Evolutionary conservation across 495 filamentous ascomycete genomes (phyloP).

Genomic region (Cercophora newfieldiana): DNA sequence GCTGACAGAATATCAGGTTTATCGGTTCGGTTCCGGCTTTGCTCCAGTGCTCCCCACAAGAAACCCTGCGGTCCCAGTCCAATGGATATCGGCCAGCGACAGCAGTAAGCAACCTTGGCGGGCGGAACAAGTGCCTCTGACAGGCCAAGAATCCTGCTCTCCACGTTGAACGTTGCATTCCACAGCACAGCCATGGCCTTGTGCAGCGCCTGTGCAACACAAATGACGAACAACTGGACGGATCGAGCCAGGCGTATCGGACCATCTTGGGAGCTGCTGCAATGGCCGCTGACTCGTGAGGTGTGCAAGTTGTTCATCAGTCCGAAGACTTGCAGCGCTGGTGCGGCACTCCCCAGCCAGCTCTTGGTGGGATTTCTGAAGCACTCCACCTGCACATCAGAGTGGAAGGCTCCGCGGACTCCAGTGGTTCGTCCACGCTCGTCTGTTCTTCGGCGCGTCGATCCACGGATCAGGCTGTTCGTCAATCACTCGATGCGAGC

Average conservation of each 20-base stretch:
- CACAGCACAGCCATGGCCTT: background rate
- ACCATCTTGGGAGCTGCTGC: background rate
- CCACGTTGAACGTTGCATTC: background rate
- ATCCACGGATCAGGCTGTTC: background rate
- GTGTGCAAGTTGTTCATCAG: background rate
- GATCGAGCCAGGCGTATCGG: background rate
- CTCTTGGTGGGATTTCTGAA: background rate
- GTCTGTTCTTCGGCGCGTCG: background rate
- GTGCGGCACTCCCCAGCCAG: background rate
- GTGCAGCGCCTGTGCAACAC: background rate
- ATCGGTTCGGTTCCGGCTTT: background rate
- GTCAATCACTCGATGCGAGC: background rate
- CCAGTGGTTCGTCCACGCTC: background rate
- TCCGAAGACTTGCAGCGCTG: slow-evolving; percentile 3
- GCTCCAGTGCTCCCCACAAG: background rate
- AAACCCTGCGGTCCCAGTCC: background rate
- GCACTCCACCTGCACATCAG: background rate
- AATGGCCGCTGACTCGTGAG: no score
- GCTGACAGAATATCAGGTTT: no score
- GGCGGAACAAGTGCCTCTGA: background rate
- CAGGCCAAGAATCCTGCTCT: background rate
- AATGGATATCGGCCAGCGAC: slow-evolving; percentile 1
- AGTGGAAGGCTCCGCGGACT: background rate
- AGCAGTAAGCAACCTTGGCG: background rate
- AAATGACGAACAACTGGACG: background rate